Base-by-base conservation (phyloP, 768 basidiomycete species). In the Suillus alpinus region DNA sequence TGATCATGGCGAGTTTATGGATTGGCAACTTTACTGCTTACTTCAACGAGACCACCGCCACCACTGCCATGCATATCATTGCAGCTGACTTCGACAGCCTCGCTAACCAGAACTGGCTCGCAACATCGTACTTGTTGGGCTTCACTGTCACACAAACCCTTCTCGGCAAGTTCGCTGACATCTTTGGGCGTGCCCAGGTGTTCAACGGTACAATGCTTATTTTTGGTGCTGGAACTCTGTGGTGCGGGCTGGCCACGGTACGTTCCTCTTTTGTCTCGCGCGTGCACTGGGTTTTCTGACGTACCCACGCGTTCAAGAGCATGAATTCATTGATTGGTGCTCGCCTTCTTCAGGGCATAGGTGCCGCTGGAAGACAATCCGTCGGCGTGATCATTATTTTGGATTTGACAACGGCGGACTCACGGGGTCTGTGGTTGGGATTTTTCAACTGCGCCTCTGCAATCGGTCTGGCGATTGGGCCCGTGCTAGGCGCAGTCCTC, bases 401-500 rank as follows among this genome's bases (percentile, higher is more conserved):
- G 63, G 75, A 77, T 60, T 58, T 75, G 6, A 76, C 75, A n/a
- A 75, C 75, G 0, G 58, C 75, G 0, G 75, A 76, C 57, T 63
- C 75, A 18, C 72, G 74, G 23, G 71, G 69, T 2, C n/a, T 75
- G 13, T 75, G 75, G 75, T 62, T 75, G 13, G 74, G 74, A 2
- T 75, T 73, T 64, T 74, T 74, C 63, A 75, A 69, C 41, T 68
- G 72, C 37, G 65, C 75, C 0, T 74, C 80, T 26, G 75, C 79
- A 31, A 57, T 77, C n/a, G 79, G 80, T n/a, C 69, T 76, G 8
- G 76, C 81, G 40, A 67, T 80, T 41, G 81, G 81, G 1, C 81
- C 81, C 2, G 72, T 82, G 13, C 62, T 83, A 5, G 81, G 81
- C 7, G 81, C 81, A 23, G 66, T 78, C 40, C 72, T 82, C 55